Percentiles rank a stretch among this genome's conserved stretches.
phyloP scores from a whole-genome alignment of 2,329 filamentous ascomycete genomes.

The Colletotrichum orbiculare region DNA sequence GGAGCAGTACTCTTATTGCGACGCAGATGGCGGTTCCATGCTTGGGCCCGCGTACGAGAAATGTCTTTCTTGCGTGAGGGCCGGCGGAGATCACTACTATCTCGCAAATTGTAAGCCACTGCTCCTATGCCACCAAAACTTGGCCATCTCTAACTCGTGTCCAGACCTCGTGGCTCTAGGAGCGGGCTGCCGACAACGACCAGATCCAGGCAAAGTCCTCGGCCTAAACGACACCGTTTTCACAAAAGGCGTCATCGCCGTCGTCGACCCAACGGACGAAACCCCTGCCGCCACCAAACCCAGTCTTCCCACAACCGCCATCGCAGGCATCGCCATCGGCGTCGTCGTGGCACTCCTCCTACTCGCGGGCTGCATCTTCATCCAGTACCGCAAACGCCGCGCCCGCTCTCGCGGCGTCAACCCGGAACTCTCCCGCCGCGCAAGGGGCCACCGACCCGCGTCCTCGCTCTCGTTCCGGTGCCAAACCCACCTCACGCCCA shows the following conservation, averaged over 20 bases:
- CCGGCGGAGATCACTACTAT: slow-evolving; percentile 53
- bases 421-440: slow-evolving; percentile 42
- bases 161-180: slow-evolving; percentile 62
- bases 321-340: slow-evolving; percentile 58
- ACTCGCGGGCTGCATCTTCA: slow-evolving; percentile 52
- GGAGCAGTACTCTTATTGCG: slow-evolving; percentile 58
- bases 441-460: slow-evolving; percentile 45
- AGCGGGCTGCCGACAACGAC: slow-evolving; percentile 62
- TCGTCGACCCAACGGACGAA: slow-evolving; percentile 46
- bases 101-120: slow-evolving; percentile 60
- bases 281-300: slow-evolving; percentile 33
- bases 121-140: neutral
- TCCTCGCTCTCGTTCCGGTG: slow-evolving; percentile 65
- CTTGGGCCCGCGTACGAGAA: slow-evolving; percentile 47
- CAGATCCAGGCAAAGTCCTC: slow-evolving; percentile 48
- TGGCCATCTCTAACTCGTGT: slow-evolving; percentile 20
- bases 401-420: slow-evolving; percentile 44
- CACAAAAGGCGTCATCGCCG: slow-evolving; percentile 44
- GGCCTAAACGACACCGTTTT: slow-evolving; percentile 60
- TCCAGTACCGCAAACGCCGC: slow-evolving; percentile 58
- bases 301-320: slow-evolving; percentile 50
- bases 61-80: slow-evolving; percentile 59
- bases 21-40: slow-evolving; percentile 51
- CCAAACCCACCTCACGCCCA: slow-evolving; percentile 56
- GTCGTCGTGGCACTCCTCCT: slow-evolving; percentile 51